Evolutionary conservation across 371 early-diverging fungal species (phyloP), one percentile per base, ranked within the genome.

Genomic region (Paraphysoderma sedebokerense): DNA sequence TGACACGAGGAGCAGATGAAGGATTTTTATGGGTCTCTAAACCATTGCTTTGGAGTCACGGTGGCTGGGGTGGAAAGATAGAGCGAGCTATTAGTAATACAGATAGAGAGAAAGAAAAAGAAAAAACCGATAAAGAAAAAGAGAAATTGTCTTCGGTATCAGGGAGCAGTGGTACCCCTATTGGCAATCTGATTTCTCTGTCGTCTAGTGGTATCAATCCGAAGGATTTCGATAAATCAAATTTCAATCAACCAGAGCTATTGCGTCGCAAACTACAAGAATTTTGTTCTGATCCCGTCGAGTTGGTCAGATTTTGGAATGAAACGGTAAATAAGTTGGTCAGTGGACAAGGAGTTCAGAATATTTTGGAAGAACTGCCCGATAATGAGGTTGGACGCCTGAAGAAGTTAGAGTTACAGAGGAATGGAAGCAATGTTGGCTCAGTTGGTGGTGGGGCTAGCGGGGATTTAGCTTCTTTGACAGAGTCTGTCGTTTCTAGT

Each of bases 1-100:
- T 90, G 57, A 81, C 93, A 13, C 67, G 81, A 15, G 70, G 69
- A 24, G 60, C 66, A 6, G 77, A 74, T 4, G 58, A 74, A 3
- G 91, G 92, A 0, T 86, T 89, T 48, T 73, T 77, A 44, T 95
- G 91, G 90, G 77, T 86, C 24, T 85, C 81, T 53, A 95, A 92
- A 56, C 72, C 87, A 24, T 58, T 92, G 19, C 67, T 71, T 40
- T 27, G 23, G 12, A 27, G 12, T 3, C 15, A 3, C 19, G 39
- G 31, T 17, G 62, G 54, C 17, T 54, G 58, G 1, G 56, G 65
- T 27, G 51, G 59, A 20, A 57, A 65, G 22, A 52, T 56, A 17
- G 62, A 47, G 29, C 17, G 30, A 13, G 45, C 47, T 29, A 38
- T 39, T 31, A 56, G 52, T 26, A 47, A 29, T 50, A 29, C 44